phyloP scores from a whole-genome alignment of 2,329 filamentous ascomycete genomes.

The Phoma herbarum region DNA sequence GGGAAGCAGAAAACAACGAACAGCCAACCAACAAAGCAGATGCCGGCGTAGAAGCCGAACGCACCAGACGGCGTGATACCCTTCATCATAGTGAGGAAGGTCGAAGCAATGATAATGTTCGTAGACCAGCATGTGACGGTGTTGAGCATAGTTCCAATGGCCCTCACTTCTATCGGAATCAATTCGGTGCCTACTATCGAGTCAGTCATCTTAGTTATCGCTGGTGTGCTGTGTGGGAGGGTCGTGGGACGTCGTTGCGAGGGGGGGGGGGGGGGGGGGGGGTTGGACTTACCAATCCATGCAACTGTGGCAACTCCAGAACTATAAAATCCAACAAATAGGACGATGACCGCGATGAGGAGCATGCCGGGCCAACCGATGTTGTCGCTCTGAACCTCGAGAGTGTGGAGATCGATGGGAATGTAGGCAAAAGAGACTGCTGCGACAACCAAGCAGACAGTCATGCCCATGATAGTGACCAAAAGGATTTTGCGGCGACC shows the following conservation, averaged over 20 bases:
- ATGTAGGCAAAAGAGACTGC: constrained; percentile 75
- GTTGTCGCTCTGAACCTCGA: constrained; percentile 40
- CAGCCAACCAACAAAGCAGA: constrained; percentile 50
- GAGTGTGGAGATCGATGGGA: constrained; percentile 54
- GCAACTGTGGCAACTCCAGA: constrained; percentile 47
- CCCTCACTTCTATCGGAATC: constrained; percentile 50
- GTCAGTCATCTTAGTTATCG: neutral
- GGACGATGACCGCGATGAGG: constrained; percentile 50
- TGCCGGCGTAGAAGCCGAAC: constrained; percentile 51
- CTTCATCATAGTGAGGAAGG: constrained; percentile 54
- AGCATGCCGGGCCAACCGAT: constrained; percentile 49
- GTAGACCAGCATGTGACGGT: constrained; percentile 46
- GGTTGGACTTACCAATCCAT: constrained; percentile 42
- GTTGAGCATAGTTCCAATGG: constrained; percentile 51
- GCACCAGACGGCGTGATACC: constrained; percentile 49
- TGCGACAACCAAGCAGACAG: constrained; percentile 73
- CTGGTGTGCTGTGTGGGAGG: neutral
- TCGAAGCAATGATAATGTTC: constrained; percentile 50
- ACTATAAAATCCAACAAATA: constrained; percentile 49
- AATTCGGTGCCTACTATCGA: too few relatives aligned
- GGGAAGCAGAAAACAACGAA: constrained; percentile 51
- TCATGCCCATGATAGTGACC: constrained; percentile 70
- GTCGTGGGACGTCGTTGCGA: neutral
- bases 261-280: neutral
- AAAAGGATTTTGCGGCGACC: constrained; percentile 74